Conservation (phyloP, 768 basidiomycete species). For the Rubroboletus satanas region DNA sequence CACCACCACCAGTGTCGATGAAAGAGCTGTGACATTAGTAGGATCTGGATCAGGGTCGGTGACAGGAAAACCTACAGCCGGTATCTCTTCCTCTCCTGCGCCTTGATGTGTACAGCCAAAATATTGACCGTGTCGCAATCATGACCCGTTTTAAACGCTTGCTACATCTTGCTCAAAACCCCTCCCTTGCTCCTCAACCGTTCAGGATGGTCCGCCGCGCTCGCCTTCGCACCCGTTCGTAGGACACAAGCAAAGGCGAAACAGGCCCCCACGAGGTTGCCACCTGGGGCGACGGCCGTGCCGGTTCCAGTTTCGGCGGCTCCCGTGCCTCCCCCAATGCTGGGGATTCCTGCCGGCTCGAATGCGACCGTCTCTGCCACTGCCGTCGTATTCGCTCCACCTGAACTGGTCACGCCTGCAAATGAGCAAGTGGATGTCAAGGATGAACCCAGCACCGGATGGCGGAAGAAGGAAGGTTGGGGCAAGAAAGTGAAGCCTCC, state of each 20-base stretch:
- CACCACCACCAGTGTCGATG: conserved; percentile 20
- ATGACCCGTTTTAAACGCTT: conserved; percentile 26
- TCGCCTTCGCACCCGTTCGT: conserved; percentile 83
- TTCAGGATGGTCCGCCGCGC: conserved; percentile 82
- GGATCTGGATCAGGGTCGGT: conserved; percentile 32
- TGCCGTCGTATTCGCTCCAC: conserved; percentile 70
- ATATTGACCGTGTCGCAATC: conserved; percentile 37
- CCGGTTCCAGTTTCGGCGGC: conserved; percentile 43
- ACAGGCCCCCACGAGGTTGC: conserved; percentile 31
- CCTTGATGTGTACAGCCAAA: conserved; percentile 34
- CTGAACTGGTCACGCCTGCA: conserved; percentile 42
- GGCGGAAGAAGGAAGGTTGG: conserved; percentile 60
- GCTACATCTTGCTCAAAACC: conserved; percentile 1
- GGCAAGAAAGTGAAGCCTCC: conserved; percentile 88
- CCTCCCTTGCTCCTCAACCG: neutral
- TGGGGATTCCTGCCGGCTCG: conserved; percentile 28
- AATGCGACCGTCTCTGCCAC: conserved; percentile 43
- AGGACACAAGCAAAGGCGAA: conserved; percentile 61
- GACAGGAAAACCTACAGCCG: conserved; percentile 50
- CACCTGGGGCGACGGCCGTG: conserved; percentile 56
- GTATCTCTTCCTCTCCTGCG: conserved; percentile 48
- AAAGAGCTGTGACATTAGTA: conserved; percentile 23
- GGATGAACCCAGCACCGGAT: conserved; percentile 29
- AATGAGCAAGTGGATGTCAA: conserved; percentile 28
- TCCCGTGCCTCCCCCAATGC: conserved; percentile 29